Conservation (phyloP, 345 rosid genomes). For the Heritiera littoralis region DNA sequence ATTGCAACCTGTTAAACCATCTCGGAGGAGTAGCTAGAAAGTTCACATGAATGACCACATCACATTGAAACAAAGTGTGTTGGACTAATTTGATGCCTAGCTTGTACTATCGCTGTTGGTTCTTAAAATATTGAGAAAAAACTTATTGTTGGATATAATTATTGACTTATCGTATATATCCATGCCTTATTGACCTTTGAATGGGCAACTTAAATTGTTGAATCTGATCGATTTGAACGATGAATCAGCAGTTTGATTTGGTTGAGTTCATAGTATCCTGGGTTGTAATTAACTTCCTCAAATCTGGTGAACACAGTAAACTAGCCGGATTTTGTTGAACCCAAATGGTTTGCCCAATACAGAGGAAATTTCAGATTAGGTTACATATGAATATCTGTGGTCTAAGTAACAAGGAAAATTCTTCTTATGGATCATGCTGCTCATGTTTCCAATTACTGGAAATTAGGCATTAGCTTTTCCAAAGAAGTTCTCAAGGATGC, state of each 20-base stretch:
- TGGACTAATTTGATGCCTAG: not conserved
- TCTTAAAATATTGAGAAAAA: not conserved
- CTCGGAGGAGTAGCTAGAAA: no score
- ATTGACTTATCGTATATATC: not conserved
- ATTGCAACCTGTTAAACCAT: no score
- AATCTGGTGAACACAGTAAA: not conserved
- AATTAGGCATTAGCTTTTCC: not conserved
- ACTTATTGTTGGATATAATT: not conserved
- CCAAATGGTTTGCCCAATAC: constrained; percentile 4
- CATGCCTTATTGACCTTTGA: not conserved
- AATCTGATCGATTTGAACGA: not conserved
- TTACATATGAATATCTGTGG: not conserved
- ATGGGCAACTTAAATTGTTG: not conserved
- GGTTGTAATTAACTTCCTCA: not conserved
- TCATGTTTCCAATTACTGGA: not conserved
- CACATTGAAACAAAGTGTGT: not conserved
- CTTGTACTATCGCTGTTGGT: not conserved
- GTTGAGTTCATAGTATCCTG: not conserved
- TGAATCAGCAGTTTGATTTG: not conserved
- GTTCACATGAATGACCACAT: no score
- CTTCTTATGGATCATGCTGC: not conserved
- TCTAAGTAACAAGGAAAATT: not conserved
- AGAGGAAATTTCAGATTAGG: not conserved
- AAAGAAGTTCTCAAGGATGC: not conserved
- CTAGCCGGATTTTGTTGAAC: not conserved